Percentiles rank a stretch among this genome's conserved stretches.
phyloP scores from a whole-genome alignment of 805 yeast genomes.

The Schwanniomyces pseudopolymorphus region DNA sequence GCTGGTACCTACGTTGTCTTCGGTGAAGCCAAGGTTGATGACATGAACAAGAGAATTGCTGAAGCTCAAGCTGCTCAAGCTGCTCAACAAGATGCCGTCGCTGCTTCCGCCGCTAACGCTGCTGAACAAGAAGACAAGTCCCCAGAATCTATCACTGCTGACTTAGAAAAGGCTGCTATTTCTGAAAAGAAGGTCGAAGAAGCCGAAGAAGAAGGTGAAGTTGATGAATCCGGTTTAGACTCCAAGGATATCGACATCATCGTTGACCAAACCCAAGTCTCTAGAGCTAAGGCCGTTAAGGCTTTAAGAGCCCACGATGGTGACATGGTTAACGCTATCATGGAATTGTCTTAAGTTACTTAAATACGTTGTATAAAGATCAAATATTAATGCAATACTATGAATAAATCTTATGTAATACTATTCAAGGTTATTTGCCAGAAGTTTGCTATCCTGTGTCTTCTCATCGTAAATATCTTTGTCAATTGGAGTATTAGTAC shows the following conservation, averaged over 20 bases:
- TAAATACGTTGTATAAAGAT: background rate
- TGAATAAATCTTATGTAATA: background rate
- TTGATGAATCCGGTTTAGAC: slow-evolving; percentile 83
- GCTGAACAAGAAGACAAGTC: slow-evolving; percentile 50
- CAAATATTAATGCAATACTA: background rate
- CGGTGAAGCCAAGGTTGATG: slow-evolving; percentile 97
- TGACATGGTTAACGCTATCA: slow-evolving; percentile 95
- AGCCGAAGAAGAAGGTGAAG: slow-evolving; percentile 67
- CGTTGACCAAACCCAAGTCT: slow-evolving; percentile 86
- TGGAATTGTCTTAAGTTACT: slow-evolving; percentile 57
- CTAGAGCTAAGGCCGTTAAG: slow-evolving; percentile 87
- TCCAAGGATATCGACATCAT: slow-evolving; percentile 82
- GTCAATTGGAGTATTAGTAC: background rate
- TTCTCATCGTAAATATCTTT: background rate
- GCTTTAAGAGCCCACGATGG: slow-evolving; percentile 87
- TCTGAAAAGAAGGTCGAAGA: slow-evolving; percentile 41
- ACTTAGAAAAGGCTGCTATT: slow-evolving; percentile 67
- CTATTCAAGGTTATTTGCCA: background rate
- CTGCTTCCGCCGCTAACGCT: slow-evolving; percentile 41
- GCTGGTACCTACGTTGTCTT: slow-evolving; percentile 95
- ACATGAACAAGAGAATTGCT: slow-evolving; percentile 83
- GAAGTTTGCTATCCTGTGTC: background rate
- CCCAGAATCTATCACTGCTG: slow-evolving; percentile 81
- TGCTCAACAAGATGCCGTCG: slow-evolving; percentile 45
- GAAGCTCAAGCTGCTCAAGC: slow-evolving; percentile 80